These are phyloP conservation scores for Phialocephala subalpina DNA, from an alignment of 2,329 filamentous ascomycete genomes.

Conservation along the genomic window DNA sequence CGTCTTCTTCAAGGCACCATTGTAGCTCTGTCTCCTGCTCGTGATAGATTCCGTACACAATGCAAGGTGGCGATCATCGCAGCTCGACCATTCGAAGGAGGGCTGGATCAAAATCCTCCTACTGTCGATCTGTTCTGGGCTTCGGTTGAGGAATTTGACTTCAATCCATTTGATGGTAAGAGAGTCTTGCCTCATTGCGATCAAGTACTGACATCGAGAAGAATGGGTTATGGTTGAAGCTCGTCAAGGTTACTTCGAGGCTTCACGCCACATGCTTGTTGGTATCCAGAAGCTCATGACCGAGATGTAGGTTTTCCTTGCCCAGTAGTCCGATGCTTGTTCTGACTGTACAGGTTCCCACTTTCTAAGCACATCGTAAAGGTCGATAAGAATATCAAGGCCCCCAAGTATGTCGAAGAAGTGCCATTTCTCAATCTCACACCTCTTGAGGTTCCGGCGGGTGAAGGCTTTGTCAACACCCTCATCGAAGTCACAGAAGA, in stretches of 20 bases:
- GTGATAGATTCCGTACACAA: constrained; percentile 68
- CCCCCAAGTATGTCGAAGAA: constrained; percentile 60
- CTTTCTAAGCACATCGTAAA: constrained; percentile 68
- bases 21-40: constrained; percentile 58
- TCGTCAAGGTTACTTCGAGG: constrained; percentile 78
- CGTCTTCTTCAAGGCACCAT: constrained; percentile 61
- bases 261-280: constrained; percentile 74
- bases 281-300: constrained; percentile 66
- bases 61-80: constrained; percentile 79
- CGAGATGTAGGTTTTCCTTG: constrained; percentile 37
- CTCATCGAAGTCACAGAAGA: background rate
- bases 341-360: constrained; percentile 54
- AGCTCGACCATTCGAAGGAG: constrained; percentile 67
- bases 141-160: constrained; percentile 62
- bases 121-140: constrained; percentile 81
- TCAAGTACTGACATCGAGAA: constrained; percentile 10
- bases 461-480: constrained; percentile 37
- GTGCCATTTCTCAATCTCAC: constrained; percentile 60
- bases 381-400: constrained; percentile 51
- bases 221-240: constrained; percentile 78
- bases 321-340: background rate
- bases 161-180: constrained; percentile 73
- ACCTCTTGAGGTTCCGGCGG: constrained; percentile 42
- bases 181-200: constrained; percentile 39
- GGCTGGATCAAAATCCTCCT: constrained; percentile 71